Percentiles rank a stretch among this genome's conserved stretches.
Conservation (phyloP, 108 stramenopile genomes). For the Hondaea fermentalgiana region DNA sequence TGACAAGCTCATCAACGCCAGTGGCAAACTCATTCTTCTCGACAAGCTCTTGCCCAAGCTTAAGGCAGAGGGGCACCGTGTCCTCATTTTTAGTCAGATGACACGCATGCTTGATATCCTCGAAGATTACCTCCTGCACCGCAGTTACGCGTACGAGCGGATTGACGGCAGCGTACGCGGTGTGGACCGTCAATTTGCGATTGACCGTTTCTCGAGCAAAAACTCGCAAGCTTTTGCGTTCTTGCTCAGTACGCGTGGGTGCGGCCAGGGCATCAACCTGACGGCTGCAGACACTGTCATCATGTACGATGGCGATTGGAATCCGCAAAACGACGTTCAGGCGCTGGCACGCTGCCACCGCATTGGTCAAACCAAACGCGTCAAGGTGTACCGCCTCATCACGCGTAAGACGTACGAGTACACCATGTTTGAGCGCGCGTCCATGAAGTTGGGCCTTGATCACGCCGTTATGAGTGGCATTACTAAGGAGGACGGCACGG, state of each 20-base stretch:
- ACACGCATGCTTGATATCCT: constrained; percentile 94
- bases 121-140: constrained; percentile 73
- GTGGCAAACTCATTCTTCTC: constrained; percentile 87
- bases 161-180: constrained; percentile 94
- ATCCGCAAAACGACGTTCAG: constrained; percentile 95
- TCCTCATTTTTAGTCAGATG: constrained; percentile 90
- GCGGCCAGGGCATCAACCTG: constrained; percentile 90
- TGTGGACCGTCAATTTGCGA: constrained; percentile 65
- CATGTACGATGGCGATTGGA: constrained; percentile 90
- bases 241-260: constrained; percentile 87
- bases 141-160: constrained; percentile 66
- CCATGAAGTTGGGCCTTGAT: constrained; percentile 94
- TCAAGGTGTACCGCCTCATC: constrained; percentile 83
- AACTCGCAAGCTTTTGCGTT: constrained; percentile 72
- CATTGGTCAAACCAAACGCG: constrained; percentile 92
- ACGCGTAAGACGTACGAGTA: constrained; percentile 92
- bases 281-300: constrained; percentile 90
- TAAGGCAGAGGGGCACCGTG: constrained; percentile 75
- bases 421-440: constrained; percentile 94
- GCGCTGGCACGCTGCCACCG: constrained; percentile 86
- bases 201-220: constrained; percentile 82
- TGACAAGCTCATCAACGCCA: constrained; percentile 64
- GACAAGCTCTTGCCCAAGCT: constrained; percentile 91
- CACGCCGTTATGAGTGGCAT: constrained; percentile 88
- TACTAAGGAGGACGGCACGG: background rate